Base-by-base conservation (phyloP, 306 rosid genomes). In the Coriaria nepalensis region DNA sequence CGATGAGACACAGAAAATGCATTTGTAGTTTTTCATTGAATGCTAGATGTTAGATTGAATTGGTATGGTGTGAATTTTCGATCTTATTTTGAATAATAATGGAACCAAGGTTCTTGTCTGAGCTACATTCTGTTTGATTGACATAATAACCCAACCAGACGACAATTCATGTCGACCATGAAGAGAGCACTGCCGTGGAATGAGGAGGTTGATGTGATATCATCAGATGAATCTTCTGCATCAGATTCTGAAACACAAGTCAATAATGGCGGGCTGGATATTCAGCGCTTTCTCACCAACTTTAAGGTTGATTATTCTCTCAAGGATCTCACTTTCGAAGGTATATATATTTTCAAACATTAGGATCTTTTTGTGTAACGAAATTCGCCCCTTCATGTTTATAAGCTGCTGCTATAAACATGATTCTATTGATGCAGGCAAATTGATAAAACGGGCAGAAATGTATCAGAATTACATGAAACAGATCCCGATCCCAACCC, bases 391-490 rank as follows among this genome's bases (percentile, higher is more conserved):
- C n/a, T n/a, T n/a, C n/a, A n/a, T n/a, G n/a, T n/a, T n/a, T n/a
- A n/a, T n/a, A n/a, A n/a, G n/a, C n/a, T n/a, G n/a, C n/a, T n/a
- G n/a, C 51, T 57, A 9, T 38, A 42, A 58, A 37, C 33, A 47
- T 37, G 5, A 32, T 8, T 47, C 47, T 58, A 39, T 10, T 12
- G 6, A 47, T 33, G 42, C 76, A 85, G 95, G 66, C 33, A 69
- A 66, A 54, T 55, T 90, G 69, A 61, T 45, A 35, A 73, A 59
- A 63, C 68, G 85, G 68, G 98, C 98, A 15, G 81, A 69, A 69
- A 77, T 85, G 92, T 90, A 90, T 81, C 98, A 81, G 63, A 92
- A 77, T 5, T 85, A 77, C 81, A 90, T 79, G 95, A 85, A 77
- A 73, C 94, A 63, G 56, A 55, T 90, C 47, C 83, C 87, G 40